Evolutionary conservation across 164 flowering plant species (phyloP).

Genomic region (Platanus orientalis): DNA sequence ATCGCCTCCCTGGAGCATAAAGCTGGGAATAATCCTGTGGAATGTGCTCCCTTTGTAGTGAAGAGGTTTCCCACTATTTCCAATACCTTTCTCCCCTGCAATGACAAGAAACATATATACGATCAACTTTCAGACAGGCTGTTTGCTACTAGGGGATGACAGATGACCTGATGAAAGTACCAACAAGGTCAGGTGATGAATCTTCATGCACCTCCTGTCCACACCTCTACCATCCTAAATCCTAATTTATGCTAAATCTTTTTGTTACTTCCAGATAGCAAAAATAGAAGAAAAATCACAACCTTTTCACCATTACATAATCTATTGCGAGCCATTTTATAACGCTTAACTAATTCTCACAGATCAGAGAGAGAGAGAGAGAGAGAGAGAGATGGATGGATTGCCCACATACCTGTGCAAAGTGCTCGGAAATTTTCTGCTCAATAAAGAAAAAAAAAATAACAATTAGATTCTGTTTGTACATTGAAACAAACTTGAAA

Average conservation of each 20-base stretch:
- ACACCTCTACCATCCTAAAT: too few species aligned
- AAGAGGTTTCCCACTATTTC: constrained; percentile 86
- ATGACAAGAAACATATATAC: too few species aligned
- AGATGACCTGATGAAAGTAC: too few species aligned
- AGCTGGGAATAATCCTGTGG: constrained; percentile 96
- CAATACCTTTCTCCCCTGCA: constrained; percentile 87
- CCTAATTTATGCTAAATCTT: too few species aligned
- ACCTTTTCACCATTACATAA: too few species aligned
- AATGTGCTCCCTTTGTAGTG: constrained; percentile 86
- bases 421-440: constrained; percentile 95
- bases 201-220: too few species aligned
- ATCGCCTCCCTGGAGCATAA: constrained; percentile 98
- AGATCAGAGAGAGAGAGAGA: too few species aligned
- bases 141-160: too few species aligned
- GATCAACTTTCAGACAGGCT: not conserved
- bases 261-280: too few species aligned
- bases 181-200: too few species aligned
- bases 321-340: not conserved
- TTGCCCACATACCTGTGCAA: constrained; percentile 63
- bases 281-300: not conserved
- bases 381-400: constrained; percentile 2
- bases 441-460: constrained; percentile 10
- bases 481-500: not conserved
- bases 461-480: not conserved
- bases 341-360: not conserved